Conservation (phyloP, 371 early-diverging fungal genomes). For the Synchytrium microbalum region DNA sequence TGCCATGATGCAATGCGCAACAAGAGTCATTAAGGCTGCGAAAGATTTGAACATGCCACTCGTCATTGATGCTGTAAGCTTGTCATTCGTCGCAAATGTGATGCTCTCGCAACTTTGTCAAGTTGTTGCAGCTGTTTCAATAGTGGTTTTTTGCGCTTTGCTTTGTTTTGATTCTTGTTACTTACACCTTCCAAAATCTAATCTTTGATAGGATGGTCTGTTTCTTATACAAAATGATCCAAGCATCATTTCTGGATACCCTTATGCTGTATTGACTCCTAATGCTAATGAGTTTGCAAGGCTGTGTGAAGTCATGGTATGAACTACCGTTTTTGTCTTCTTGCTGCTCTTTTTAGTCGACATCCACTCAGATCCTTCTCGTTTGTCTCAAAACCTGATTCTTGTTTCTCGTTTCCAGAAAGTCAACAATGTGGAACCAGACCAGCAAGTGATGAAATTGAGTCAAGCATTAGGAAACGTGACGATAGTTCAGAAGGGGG, state of each 20-base stretch:
- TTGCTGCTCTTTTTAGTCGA: not conserved
- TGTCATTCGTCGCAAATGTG: not conserved
- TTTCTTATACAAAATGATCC: constrained; percentile 67
- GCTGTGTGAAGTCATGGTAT: constrained; percentile 63
- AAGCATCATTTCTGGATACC: constrained; percentile 60
- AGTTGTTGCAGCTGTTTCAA: too few relatives aligned
- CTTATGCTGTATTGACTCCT: constrained; percentile 79
- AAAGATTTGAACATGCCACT: constrained; percentile 57
- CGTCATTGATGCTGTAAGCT: constrained; percentile 82
- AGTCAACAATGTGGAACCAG: constrained; percentile 30
- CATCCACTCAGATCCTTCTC: not conserved
- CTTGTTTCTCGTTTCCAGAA: not conserved
- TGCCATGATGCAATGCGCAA: constrained; percentile 53
- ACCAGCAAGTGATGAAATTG: constrained; percentile 32
- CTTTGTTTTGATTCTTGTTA: not conserved
- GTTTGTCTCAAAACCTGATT: not conserved
- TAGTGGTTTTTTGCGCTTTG: not conserved
- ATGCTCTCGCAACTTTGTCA: not conserved
- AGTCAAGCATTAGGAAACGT: constrained; percentile 48
- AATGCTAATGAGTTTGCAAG: constrained; percentile 81
- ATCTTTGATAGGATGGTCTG: constrained; percentile 63
- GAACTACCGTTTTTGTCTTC: constrained; percentile 5
- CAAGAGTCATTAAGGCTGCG: constrained; percentile 52
- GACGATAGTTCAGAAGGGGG: constrained; percentile 81
- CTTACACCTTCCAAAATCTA: not conserved